phyloP scores from a whole-genome alignment of 2,329 filamentous ascomycete genomes.

The Chaetomium sp. region DNA sequence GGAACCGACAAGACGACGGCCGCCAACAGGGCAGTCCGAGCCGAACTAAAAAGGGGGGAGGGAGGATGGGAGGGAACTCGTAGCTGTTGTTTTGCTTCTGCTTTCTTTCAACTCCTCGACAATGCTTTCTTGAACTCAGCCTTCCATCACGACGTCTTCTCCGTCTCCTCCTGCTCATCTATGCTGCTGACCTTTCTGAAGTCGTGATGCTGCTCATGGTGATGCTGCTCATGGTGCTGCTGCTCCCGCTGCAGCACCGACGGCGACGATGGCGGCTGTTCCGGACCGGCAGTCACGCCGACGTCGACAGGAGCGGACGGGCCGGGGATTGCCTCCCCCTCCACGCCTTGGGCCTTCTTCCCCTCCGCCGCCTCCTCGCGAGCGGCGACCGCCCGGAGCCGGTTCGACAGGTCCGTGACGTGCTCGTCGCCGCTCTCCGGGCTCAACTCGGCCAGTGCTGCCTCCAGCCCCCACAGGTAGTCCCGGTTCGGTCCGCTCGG shows the following conservation, averaged over 20 bases:
- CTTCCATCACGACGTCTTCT: slow-evolving; percentile 44
- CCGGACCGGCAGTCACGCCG: slow-evolving; percentile 13
- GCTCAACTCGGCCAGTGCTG: slow-evolving; percentile 71
- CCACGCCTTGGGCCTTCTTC: not conserved
- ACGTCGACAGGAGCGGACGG: slow-evolving; percentile 28
- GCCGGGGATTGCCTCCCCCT: not conserved
- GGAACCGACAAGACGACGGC: not conserved
- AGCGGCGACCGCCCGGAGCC: slow-evolving; percentile 63
- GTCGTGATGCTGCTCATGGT: slow-evolving; percentile 38
- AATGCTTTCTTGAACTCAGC: slow-evolving; percentile 19
- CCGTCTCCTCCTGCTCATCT: slow-evolving; percentile 63
- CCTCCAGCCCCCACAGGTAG: slow-evolving; percentile 81
- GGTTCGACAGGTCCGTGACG: slow-evolving; percentile 75
- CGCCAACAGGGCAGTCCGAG: not conserved
- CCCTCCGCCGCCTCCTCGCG: slow-evolving; percentile 20
- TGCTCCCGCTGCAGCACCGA: slow-evolving; percentile 21
- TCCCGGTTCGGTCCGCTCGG: slow-evolving; percentile 89
- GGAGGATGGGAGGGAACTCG: slow-evolving; percentile 5
- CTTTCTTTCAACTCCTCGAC: slow-evolving; percentile 14
- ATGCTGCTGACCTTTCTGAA: slow-evolving; percentile 52
- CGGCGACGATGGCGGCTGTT: slow-evolving; percentile 1
- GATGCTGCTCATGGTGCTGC: slow-evolving; percentile 24
- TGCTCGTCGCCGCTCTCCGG: slow-evolving; percentile 80
- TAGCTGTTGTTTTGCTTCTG: slow-evolving; percentile 20
- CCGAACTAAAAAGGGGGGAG: not conserved